Percentiles rank a stretch among this genome's conserved stretches.
Evolutionary conservation across 345 rosid species (phyloP).

Genomic region (Boechera divaricarpa): DNA sequence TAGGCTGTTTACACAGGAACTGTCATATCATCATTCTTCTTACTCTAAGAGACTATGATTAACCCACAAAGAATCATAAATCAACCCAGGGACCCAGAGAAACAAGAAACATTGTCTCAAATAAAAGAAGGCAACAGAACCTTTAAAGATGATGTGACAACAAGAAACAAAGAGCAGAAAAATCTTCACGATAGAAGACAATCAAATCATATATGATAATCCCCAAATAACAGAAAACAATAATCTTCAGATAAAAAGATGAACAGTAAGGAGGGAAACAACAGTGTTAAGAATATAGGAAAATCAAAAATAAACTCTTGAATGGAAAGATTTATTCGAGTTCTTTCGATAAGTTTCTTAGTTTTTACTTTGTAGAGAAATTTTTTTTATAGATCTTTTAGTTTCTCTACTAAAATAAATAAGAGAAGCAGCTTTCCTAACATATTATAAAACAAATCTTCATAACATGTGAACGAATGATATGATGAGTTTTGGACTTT

Average conservation of each 20-base stretch:
- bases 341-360: not conserved
- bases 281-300: not conserved
- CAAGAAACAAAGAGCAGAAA: not conserved
- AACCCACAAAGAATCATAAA: conserved; percentile 13
- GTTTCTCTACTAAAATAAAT: not conserved
- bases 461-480: not conserved
- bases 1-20: conserved; percentile 19
- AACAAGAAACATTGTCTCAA: conserved; percentile 1
- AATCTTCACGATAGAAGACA: not conserved
- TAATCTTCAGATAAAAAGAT: not conserved
- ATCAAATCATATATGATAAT: not conserved
- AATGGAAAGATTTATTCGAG: not conserved
- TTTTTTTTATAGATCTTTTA: not conserved
- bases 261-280: conserved; percentile 1
- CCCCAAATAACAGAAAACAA: not conserved
- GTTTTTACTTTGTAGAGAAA: not conserved
- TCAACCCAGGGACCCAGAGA: conserved; percentile 15
- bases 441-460: not conserved
- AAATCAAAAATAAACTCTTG: not conserved
- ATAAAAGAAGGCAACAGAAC: conserved; percentile 4
- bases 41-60: conserved; percentile 10
- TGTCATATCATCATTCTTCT: conserved; percentile 12
- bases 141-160: conserved; percentile 24
- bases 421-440: conserved; percentile 9
- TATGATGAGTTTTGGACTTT: conserved; percentile 1